Base-by-base conservation (phyloP, 108 stramenopile genomes). In the Skeletonema potamos region DNA sequence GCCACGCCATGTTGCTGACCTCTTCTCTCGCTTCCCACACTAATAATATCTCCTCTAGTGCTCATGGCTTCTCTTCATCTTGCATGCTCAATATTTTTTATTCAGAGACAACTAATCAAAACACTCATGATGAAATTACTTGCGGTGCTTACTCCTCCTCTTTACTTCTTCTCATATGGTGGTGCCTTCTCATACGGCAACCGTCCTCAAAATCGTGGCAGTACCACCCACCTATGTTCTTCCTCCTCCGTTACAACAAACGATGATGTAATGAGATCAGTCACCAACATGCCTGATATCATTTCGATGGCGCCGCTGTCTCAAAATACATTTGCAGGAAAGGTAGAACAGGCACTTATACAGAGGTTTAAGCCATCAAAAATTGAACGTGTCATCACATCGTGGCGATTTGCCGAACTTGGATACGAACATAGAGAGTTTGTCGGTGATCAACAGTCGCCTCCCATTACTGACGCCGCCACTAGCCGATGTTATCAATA, bases 361-460 rank as follows among this genome's bases (percentile, higher is more conserved):
- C 79, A 82, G 30, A 63, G 69, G 41, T 94, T 87, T 62, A 59
- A 70, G 9, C 68, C 68, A 26, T 22, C 66, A 1, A 74, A 84
- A 20, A 87, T 90, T 36, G 48, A 68, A 30, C 82, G 90, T n/a
- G 85, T 94, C 6, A 58, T 94, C 41, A 63, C 78, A 34, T 88
- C 85, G 11, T 94, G 92, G 92, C 62, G 89, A 58, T 72, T 87
- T 15, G 36, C 89, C 4, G 92, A 91, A 12, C 60, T 78, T 54
- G 87, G 78, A 37, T 91, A 90, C 64, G 87, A 87, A 34, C 90
- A 91, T 54, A 72, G 76, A 60, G 89, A 86, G 67, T 91, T 75
- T 65, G 83, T 91, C n/a, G 86, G 91, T 18, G 48, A 46, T 51
- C 62, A 70, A 57, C 83, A 81, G 43, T 36, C 27, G 13, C 82